phyloP scores from a whole-genome alignment of 202 grass and related monocot genomes.

The Brachypodium distachyon region DNA sequence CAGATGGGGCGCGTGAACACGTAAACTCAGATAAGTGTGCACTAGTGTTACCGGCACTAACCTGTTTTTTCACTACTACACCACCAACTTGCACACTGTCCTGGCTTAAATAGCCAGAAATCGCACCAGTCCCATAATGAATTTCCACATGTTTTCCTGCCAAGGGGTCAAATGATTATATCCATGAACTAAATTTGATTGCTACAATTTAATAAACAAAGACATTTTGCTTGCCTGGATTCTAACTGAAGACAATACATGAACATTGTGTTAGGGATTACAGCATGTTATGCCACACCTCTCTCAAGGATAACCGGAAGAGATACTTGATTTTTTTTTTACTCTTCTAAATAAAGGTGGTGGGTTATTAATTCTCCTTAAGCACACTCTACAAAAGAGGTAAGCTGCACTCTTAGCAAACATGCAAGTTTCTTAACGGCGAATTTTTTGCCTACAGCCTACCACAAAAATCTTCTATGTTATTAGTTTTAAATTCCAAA shows the following conservation, averaged over 20 bases:
- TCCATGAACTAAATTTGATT: neutral
- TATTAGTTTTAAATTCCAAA: too few species aligned
- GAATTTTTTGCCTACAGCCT: neutral
- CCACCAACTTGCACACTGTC: conserved; percentile 68
- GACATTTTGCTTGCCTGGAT: neutral
- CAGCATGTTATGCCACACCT: neutral
- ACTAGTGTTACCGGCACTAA: neutral
- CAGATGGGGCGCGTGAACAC: neutral
- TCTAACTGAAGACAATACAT: neutral
- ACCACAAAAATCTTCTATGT: neutral
- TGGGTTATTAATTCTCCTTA: neutral
- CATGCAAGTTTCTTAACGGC: neutral
- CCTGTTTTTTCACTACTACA: conserved; percentile 71
- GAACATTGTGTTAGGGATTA: neutral
- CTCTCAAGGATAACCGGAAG: neutral
- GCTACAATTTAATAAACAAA: neutral
- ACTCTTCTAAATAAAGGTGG: neutral
- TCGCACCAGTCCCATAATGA: conserved; percentile 70
- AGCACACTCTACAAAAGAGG: neutral
- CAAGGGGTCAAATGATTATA: conserved; percentile 19
- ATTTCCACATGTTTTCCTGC: conserved; percentile 68
- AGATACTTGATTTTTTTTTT: neutral
- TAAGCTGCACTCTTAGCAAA: neutral
- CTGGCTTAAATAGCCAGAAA: conserved; percentile 64
- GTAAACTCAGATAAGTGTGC: neutral